A percentile compares a stretch with the other conserved stretches of the same genome.
These are phyloP conservation scores for Cyamopsis tetragonoloba DNA, from an alignment of 306 rosid genomes.

Conservation along the genomic window DNA sequence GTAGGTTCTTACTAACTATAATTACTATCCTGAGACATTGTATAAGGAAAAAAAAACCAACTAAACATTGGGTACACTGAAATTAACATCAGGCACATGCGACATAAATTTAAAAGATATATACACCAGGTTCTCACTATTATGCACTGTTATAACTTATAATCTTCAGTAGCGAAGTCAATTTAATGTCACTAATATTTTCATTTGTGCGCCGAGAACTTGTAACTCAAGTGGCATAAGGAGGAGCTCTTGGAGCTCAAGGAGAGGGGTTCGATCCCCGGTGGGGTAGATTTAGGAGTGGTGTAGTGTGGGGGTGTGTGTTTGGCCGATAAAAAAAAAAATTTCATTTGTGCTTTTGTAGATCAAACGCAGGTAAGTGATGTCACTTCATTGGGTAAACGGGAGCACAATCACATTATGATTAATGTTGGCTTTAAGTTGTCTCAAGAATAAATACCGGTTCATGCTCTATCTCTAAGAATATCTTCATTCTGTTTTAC, in stretches of 20 bases:
- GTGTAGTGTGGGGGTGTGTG: too few relatives aligned
- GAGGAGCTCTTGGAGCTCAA: too few relatives aligned
- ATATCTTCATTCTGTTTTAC: neutral
- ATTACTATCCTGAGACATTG: neutral
- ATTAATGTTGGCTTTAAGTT: neutral
- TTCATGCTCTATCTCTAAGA: neutral
- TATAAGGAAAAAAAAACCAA: neutral
- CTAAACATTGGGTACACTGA: slow-evolving; percentile 8
- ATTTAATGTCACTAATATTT: neutral
- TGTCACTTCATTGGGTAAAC: neutral
- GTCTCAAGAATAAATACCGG: neutral
- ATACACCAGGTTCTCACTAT: neutral
- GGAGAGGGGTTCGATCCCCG: too few relatives aligned
- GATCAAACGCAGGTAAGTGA: neutral
- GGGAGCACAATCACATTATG: neutral
- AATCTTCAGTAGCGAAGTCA: neutral
- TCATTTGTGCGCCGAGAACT: too few relatives aligned
- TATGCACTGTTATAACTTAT: neutral
- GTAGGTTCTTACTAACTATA: neutral
- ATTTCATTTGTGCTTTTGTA: neutral
- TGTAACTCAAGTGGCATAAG: too few relatives aligned
- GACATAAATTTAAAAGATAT: slow-evolving; percentile 9
- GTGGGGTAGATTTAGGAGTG: too few relatives aligned
- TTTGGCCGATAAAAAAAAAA: too few relatives aligned
- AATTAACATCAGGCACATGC: neutral